Base-by-base conservation (phyloP, 1,284 basidiomycete genomes). In the Peniophora sp. region DNA sequence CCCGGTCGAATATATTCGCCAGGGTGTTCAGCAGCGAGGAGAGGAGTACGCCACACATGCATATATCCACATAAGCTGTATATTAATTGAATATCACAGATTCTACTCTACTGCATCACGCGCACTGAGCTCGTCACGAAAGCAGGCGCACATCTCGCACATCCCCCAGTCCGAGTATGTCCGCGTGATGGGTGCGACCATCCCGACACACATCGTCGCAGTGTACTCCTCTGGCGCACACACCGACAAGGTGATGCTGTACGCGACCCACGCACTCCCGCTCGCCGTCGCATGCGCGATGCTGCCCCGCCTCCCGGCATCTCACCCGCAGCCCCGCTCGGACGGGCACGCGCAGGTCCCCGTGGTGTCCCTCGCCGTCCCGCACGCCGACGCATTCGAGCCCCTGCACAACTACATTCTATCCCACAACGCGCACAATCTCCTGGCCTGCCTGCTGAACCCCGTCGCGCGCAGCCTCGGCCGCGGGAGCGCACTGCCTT, bases 391-490 rank as follows among this genome's bases (percentile, higher is more conserved):
- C 3, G 82, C 84, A 1, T 88, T 87, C 66, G 64, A 76, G 18
- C 66, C 83, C 49, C 68, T 88, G 44, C 79, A 82, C 65, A 62
- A 70, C 6, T 88, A 76, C 68, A 71, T 88, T 58, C 85, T 88
- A 65, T 75, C 75, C 12, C 81, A 82, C 64, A 75, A 77, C 52
- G 64, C 78, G 14, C 73, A 73, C 47, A 55, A 64, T 3, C 65
- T 85, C 49, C 68, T 85, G 44, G 68, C 70, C 52, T n/a, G n/a
- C n/a, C 68, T 77, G 0, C 78, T 88, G 43, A 69, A 85, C 56
- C 85, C 71, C 20, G 60, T 85, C 35, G 78, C 82, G 0, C 57
- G 71, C 46, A 55, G 64, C 10, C 80, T 85, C 68, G 63, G 79
- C 22, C 68, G 74, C 37, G 68, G 72, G 27, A 43, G 47, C 2